A percentile compares a stretch with the other conserved stretches of the same genome.
These are phyloP conservation scores for Xerocomus potaroensis DNA, from an alignment of 768 basidiomycete genomes.

Conservation along the genomic window DNA sequence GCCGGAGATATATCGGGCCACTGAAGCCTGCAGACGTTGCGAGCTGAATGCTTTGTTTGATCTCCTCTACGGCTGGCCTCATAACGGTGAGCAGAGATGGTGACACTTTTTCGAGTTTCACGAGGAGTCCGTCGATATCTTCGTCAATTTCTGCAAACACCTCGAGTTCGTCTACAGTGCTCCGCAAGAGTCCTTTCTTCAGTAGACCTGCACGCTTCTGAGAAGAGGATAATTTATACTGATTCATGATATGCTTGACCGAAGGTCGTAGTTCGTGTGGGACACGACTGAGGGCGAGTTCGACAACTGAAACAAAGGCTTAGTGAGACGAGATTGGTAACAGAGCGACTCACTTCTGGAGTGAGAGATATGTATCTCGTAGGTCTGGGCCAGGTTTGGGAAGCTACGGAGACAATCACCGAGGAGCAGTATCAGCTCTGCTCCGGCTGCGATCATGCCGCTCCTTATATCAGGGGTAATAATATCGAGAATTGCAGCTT, in stretches of 20 bases:
- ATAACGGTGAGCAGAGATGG: slow-evolving; percentile 48
- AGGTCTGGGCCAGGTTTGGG: slow-evolving; percentile 61
- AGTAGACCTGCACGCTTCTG: slow-evolving; percentile 68
- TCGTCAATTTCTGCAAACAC: slow-evolving; percentile 60
- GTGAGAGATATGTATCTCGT: slow-evolving; percentile 78
- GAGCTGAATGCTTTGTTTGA: slow-evolving; percentile 58
- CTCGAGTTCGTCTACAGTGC: slow-evolving; percentile 72
- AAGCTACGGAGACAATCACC: slow-evolving; percentile 67
- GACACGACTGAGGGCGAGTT: slow-evolving; percentile 57
- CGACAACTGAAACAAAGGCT: slow-evolving; percentile 52
- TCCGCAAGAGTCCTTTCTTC: slow-evolving; percentile 66
- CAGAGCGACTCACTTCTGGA: slow-evolving; percentile 52
- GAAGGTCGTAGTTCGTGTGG: slow-evolving; percentile 51
- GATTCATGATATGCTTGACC: slow-evolving; percentile 61
- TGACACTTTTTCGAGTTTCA: slow-evolving; percentile 57
- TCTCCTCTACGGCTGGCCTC: slow-evolving; percentile 50
- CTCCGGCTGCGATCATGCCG: slow-evolving; percentile 65
- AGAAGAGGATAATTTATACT: slow-evolving; percentile 57
- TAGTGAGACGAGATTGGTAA: background rate
- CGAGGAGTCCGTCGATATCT: slow-evolving; percentile 54
- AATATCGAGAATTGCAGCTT: slow-evolving; percentile 80
- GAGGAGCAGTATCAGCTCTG: slow-evolving; percentile 68
- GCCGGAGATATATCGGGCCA: slow-evolving; percentile 62
- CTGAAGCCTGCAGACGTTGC: slow-evolving; percentile 59
- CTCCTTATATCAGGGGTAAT: slow-evolving; percentile 66